Evolutionary conservation across 371 early-diverging fungal species (phyloP).

Genomic region (Mortierella polycephala): DNA sequence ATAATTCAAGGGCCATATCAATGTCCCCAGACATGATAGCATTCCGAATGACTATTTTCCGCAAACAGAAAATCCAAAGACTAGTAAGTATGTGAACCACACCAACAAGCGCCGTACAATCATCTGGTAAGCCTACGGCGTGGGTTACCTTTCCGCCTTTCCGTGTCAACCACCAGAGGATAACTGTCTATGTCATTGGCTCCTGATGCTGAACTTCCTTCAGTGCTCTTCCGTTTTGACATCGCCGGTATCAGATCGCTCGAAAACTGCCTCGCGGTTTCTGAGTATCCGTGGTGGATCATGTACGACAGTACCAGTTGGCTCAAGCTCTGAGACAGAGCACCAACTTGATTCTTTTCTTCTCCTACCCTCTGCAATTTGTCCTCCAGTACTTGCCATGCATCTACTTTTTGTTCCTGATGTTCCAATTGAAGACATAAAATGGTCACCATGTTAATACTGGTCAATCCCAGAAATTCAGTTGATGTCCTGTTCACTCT

Average conservation of each 20-base stretch:
- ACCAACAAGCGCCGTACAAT: not conserved
- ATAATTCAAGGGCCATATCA: slow-evolving; percentile 71
- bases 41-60: slow-evolving; percentile 67
- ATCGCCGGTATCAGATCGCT: slow-evolving; percentile 52
- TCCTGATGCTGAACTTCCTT: not conserved
- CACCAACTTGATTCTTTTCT: slow-evolving; percentile 17
- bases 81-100: not conserved
- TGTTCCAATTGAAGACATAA: not conserved
- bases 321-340: slow-evolving; percentile 56
- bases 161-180: slow-evolving; percentile 23
- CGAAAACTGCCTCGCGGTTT: slow-evolving; percentile 74
- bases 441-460: not conserved
- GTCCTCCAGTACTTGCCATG: slow-evolving; percentile 59
- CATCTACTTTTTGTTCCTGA: slow-evolving; percentile 61
- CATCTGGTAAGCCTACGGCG: not conserved
- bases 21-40: slow-evolving; percentile 77
- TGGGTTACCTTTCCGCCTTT: slow-evolving; percentile 37
- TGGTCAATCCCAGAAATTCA: not conserved
- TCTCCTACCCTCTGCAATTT: slow-evolving; percentile 16
- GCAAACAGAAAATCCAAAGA: slow-evolving; percentile 3
- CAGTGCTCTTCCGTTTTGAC: not conserved
- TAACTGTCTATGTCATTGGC: slow-evolving; percentile 2
- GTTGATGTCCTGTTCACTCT: not conserved
- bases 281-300: slow-evolving; percentile 79
- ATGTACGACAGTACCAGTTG: slow-evolving; percentile 79